Evolutionary conservation across 768 basidiomycete genomes (phyloP).

Genomic region (Termitomyces sp.): DNA sequence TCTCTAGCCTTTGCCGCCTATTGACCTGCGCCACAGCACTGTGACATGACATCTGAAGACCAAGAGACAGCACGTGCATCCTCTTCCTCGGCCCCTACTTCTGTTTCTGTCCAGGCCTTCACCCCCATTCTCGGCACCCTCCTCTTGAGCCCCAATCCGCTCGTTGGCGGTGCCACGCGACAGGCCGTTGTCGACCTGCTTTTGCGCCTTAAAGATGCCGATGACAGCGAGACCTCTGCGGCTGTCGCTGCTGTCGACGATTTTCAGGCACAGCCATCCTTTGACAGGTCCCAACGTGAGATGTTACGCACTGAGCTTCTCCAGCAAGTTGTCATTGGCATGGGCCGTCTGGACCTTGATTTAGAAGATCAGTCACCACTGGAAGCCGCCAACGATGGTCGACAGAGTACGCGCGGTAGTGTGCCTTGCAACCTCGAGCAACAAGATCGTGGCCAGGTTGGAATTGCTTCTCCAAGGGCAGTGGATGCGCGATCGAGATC

Average conservation of each 20-base stretch:
- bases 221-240: conserved; percentile 33
- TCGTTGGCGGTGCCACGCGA: conserved; percentile 70
- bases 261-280: conserved; percentile 33
- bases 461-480: not conserved
- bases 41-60: conserved; percentile 56
- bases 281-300: conserved; percentile 49
- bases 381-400: not conserved
- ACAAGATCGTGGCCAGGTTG: not conserved
- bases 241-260: conserved; percentile 29
- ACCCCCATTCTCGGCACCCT: conserved; percentile 89
- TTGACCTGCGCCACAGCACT: conserved; percentile 41
- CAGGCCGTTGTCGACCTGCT: conserved; percentile 76
- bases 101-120: conserved; percentile 80
- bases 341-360: conserved; percentile 64
- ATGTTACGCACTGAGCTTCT: conserved; percentile 80
- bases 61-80: conserved; percentile 20
- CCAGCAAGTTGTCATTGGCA: conserved; percentile 84
- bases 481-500: conserved; percentile 4
- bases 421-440: not conserved
- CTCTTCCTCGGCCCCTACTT: conserved; percentile 31
- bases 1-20: conserved; percentile 3
- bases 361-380: conserved; percentile 16
- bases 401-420: not conserved
- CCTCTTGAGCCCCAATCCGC: conserved; percentile 72
- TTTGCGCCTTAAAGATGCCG: conserved; percentile 59